Evolutionary conservation across 2,329 filamentous ascomycete genomes (phyloP), one percentile per base, ranked within the genome.

Genomic region (Triangularia verruculosa): DNA sequence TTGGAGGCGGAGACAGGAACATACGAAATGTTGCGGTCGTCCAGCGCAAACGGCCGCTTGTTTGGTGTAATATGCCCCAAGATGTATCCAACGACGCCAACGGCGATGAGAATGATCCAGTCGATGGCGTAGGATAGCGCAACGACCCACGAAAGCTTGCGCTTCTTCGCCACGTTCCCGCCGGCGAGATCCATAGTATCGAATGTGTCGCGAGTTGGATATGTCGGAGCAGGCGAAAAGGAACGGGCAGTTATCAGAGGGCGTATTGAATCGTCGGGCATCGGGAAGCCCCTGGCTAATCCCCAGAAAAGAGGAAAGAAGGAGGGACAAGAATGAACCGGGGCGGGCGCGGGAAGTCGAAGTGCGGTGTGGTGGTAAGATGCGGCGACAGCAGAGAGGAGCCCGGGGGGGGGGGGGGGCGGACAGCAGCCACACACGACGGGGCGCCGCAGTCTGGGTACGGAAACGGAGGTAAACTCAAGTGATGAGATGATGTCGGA

Each of bases 21-120:
- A 63, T 75, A 86, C 84, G 91, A 90, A 71, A 97, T 96, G 66
- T 86, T 84, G 22, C 88, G 86, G 71, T 97, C 88, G 67, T 86
- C 80, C 6, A 92, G 82, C 32, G 86, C 88, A 74, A 95, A 94
- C 0, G 88, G 87, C 34, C 88, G 82, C 69, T 86, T 86, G 71
- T 88, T 90, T 0, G 90, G 90, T 0, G 81, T 79, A 59, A 88
- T 77, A 54, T 78, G 78, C 64, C 84, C 84, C 68, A 91, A 82
- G 6, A 82, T 80, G 62, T 78, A 83, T 62, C 87, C 88, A 39
- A 90, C 77, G 13, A 80, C 81, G 25, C 82, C 86, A 22, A 86
- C 83, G 17, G 76, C 80, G 43, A 89, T 76, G 63, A 91, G 83
- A 64, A 91, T 79, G 55, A 89, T 72, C 91, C 91, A 94, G 78